Conservation (phyloP, 1,139 yeast genomes). For the Sugiyamaella novakii region DNA sequence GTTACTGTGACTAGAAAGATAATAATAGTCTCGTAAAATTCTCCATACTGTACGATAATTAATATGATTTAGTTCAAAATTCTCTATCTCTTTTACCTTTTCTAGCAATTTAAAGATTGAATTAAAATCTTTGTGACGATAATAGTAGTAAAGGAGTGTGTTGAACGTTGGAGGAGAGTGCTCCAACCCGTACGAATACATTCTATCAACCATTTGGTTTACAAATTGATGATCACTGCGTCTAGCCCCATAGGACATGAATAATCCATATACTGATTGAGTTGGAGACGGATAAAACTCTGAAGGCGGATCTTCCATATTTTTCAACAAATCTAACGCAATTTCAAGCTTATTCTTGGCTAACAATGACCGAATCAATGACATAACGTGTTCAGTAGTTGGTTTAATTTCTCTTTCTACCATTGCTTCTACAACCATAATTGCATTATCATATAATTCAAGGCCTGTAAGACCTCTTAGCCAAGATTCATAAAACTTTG, state of each 20-base stretch:
- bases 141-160: conserved; percentile 30
- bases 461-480: conserved; percentile 34
- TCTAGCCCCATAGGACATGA: conserved; percentile 35
- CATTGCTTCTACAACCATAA: conserved; percentile 35
- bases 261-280: conserved; percentile 31
- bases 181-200: conserved; percentile 23
- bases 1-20: conserved; percentile 6
- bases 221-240: conserved; percentile 29
- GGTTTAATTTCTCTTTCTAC: conserved; percentile 29
- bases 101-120: conserved; percentile 27
- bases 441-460: conserved; percentile 31
- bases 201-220: conserved; percentile 26
- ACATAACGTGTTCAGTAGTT: conserved; percentile 26
- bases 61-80: conserved; percentile 24
- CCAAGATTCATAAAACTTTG: conserved; percentile 36
- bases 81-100: conserved; percentile 4
- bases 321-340: conserved; percentile 29
- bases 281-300: conserved; percentile 27
- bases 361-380: conserved; percentile 32
- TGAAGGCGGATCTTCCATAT: conserved; percentile 26
- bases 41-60: conserved; percentile 34
- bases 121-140: conserved; percentile 29
- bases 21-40: conserved; percentile 33
- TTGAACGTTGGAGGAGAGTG: conserved; percentile 29
- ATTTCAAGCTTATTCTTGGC: conserved; percentile 25